Evolutionary conservation across 306 rosid genomes (phyloP).

Genomic region (Cajanus cajan): DNA sequence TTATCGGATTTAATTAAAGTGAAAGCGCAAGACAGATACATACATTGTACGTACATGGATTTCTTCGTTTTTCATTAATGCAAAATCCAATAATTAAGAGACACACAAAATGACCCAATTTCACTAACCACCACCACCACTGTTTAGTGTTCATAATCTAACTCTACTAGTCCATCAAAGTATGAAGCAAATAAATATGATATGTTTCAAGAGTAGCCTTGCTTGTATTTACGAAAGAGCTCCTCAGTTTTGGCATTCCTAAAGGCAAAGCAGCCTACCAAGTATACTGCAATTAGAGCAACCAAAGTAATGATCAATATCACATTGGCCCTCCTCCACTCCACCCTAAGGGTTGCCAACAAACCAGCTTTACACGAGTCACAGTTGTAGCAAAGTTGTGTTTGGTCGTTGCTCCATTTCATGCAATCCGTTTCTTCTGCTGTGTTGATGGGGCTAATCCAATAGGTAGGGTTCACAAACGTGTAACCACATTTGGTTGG

Average conservation of each 20-base stretch:
- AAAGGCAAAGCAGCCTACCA: slow-evolving; percentile 70
- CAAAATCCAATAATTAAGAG: background rate
- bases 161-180: background rate
- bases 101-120: slow-evolving; percentile 10
- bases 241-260: slow-evolving; percentile 80
- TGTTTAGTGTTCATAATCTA: background rate
- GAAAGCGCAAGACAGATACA: background rate
- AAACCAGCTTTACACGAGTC: slow-evolving; percentile 88
- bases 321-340: slow-evolving; percentile 69
- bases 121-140: background rate
- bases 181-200: background rate
- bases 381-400: slow-evolving; percentile 73
- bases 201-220: slow-evolving; percentile 52
- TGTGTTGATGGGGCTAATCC: slow-evolving; percentile 80
- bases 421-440: slow-evolving; percentile 68
- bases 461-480: slow-evolving; percentile 85
- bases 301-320: slow-evolving; percentile 51
- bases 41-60: background rate
- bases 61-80: background rate
- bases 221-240: slow-evolving; percentile 70
- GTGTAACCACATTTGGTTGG: slow-evolving; percentile 85
- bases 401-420: slow-evolving; percentile 80
- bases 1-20: background rate
- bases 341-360: slow-evolving; percentile 60
- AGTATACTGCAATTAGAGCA: slow-evolving; percentile 50